A percentile compares a stretch with the other conserved stretches of the same genome.
Evolutionary conservation across 306 rosid genomes (phyloP).

Genomic region (Abrus precatorius): DNA sequence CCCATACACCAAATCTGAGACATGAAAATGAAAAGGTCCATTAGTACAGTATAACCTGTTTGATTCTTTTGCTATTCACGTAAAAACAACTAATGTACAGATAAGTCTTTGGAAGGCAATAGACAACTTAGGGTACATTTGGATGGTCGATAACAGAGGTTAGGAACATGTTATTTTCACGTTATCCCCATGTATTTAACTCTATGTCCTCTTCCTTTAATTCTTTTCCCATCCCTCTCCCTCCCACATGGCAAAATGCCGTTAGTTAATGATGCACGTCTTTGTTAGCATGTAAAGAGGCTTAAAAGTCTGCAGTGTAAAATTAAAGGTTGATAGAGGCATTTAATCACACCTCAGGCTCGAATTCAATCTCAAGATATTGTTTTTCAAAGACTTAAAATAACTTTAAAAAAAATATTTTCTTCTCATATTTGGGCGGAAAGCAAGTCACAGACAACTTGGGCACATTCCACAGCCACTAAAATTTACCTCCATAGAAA

Average conservation of each 20-base stretch:
- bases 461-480: slow-evolving; percentile 8
- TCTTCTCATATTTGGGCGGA: background rate
- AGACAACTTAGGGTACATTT: background rate
- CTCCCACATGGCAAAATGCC: slow-evolving; percentile 2
- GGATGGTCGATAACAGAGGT: background rate
- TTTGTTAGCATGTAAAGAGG: background rate
- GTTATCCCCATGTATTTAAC: background rate
- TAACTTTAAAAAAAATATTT: background rate
- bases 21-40: slow-evolving; percentile 29
- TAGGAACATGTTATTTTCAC: slow-evolving; percentile 6
- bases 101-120: background rate
- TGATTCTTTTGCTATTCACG: background rate
- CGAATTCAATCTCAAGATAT: background rate
- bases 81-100: slow-evolving; percentile 13
- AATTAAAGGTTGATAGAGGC: slow-evolving; percentile 5
- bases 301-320: background rate
- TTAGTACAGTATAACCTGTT: background rate
- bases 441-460: slow-evolving; percentile 25
- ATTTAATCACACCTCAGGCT: slow-evolving; percentile 1
- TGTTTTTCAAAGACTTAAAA: background rate
- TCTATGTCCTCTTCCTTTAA: background rate
- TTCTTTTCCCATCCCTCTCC: background rate
- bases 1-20: slow-evolving; percentile 96
- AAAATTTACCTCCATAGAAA: slow-evolving; percentile 4
- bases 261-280: background rate